Percentiles rank a stretch among this genome's conserved stretches.
phyloP scores from a whole-genome alignment of 2,329 filamentous ascomycete genomes.

The Talaromyces sp. region DNA sequence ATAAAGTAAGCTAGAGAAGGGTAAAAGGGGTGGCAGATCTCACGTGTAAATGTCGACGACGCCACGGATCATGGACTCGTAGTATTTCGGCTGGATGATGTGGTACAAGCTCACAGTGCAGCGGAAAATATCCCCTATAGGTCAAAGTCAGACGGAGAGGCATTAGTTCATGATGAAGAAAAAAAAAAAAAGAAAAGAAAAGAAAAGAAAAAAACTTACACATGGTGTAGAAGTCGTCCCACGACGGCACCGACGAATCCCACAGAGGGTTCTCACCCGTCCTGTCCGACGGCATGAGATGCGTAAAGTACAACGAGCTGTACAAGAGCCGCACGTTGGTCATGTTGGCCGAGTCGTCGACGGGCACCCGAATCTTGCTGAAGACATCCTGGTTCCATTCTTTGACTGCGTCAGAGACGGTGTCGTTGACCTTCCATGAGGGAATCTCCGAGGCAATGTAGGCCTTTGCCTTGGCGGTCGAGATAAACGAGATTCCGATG shows the following conservation, averaged over 20 bases:
- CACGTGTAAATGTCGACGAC: slow-evolving; percentile 65
- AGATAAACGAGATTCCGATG: slow-evolving; percentile 66
- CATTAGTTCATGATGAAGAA: neutral
- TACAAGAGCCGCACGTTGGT: slow-evolving; percentile 27
- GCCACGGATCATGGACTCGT: slow-evolving; percentile 63
- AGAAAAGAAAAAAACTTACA: slow-evolving; percentile 25
- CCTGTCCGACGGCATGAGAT: slow-evolving; percentile 64
- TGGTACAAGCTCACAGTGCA: slow-evolving; percentile 64
- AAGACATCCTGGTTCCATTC: slow-evolving; percentile 58
- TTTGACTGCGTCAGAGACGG: slow-evolving; percentile 48
- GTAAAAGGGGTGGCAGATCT: slow-evolving; percentile 18
- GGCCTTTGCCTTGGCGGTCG: slow-evolving; percentile 57
- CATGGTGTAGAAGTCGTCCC: slow-evolving; percentile 64
- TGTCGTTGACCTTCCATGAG: slow-evolving; percentile 54
- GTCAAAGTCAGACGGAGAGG: neutral
- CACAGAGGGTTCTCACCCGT: slow-evolving; percentile 67
- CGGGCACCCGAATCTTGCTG: slow-evolving; percentile 38
- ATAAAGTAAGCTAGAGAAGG: neutral
- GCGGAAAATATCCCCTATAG: slow-evolving; percentile 60
- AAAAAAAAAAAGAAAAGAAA: too few relatives aligned
- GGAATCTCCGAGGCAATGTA: slow-evolving; percentile 64
- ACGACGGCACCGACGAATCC: slow-evolving; percentile 62
- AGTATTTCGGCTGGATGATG: slow-evolving; percentile 58
- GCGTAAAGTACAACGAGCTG: slow-evolving; percentile 56
- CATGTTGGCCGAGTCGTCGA: slow-evolving; percentile 26